phyloP scores from a whole-genome alignment of 805 yeast species.

The Barnettozyma sucrosica region DNA sequence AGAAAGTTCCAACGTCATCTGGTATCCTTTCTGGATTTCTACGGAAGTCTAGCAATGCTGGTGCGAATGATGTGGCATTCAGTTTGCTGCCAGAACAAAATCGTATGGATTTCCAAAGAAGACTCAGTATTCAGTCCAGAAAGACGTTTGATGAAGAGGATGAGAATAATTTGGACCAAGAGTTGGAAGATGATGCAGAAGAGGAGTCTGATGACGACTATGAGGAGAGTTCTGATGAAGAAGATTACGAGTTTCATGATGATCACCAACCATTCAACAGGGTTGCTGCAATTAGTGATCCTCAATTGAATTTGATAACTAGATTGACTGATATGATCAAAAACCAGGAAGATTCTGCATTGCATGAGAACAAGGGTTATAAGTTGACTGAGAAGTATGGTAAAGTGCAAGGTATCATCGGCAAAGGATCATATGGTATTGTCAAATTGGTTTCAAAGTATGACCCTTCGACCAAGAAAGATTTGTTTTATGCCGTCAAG shows the following conservation, averaged over 20 bases:
- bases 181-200: constrained; percentile 6
- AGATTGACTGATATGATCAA: constrained; percentile 42
- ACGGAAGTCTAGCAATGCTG: constrained; percentile 11
- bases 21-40: constrained; percentile 23
- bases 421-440: constrained; percentile 98
- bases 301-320: constrained; percentile 43
- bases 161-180: constrained; percentile 10
- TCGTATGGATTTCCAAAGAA: constrained; percentile 24
- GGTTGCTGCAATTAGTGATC: constrained; percentile 42
- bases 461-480: constrained; percentile 69
- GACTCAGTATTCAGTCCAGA: constrained; percentile 25
- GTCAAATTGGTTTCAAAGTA: constrained; percentile 89
- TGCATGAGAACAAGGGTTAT: constrained; percentile 23
- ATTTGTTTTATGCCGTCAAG: constrained; percentile 89
- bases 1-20: constrained; percentile 17
- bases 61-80: constrained; percentile 19
- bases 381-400: constrained; percentile 44
- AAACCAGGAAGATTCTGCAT: constrained; percentile 24
- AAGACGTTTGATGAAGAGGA: constrained; percentile 18
- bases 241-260: background rate
- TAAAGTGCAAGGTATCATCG: constrained; percentile 50
- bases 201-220: constrained; percentile 7
- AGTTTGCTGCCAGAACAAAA: constrained; percentile 26
- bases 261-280: constrained; percentile 10
- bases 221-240: constrained; percentile 7